A percentile compares a stretch with the other conserved stretches of the same genome.
Evolutionary conservation across 169 alveolate species (phyloP).

Genomic region (Plasmodium cynomolgi): DNA sequence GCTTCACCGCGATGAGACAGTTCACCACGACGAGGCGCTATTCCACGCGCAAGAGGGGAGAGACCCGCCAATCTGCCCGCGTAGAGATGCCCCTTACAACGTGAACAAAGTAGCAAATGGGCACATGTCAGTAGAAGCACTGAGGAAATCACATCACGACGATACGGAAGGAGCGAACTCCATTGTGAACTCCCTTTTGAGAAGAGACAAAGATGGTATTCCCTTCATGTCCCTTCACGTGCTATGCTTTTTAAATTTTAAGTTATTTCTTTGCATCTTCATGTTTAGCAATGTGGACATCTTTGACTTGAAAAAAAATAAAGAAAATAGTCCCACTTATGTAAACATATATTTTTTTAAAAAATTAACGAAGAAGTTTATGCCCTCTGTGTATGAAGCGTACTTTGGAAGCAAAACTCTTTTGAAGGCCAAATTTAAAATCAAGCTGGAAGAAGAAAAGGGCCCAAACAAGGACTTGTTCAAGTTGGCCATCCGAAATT

Average conservation of each 20-base stretch:
- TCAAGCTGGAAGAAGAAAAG: conserved; percentile 42
- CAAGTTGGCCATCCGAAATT: conserved; percentile 37
- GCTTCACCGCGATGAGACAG: neutral
- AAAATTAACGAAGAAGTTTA: conserved; percentile 51
- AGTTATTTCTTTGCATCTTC: conserved; percentile 48
- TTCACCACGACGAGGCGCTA: neutral
- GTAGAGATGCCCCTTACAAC: neutral
- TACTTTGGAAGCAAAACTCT: conserved; percentile 3
- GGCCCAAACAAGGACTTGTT: conserved; percentile 7
- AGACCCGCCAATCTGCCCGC: neutral
- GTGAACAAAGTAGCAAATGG: neutral
- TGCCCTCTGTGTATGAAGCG: conserved; percentile 45
- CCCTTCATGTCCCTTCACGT: conserved; percentile 26
- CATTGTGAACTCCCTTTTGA: neutral
- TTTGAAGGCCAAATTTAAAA: conserved; percentile 15
- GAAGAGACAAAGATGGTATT: conserved; percentile 24
- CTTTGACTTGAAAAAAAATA: conserved; percentile 36
- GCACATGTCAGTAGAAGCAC: neutral
- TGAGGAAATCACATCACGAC: neutral
- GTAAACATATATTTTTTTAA: conserved; percentile 48
- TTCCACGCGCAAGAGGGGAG: neutral
- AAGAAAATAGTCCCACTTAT: conserved; percentile 17
- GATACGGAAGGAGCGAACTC: neutral
- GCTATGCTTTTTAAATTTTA: conserved; percentile 34
- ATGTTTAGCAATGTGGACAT: conserved; percentile 59